A percentile compares a stretch with the other conserved stretches of the same genome.
phyloP scores from a whole-genome alignment of 768 basidiomycete species.

The Tricholoma hemisulphureum region DNA sequence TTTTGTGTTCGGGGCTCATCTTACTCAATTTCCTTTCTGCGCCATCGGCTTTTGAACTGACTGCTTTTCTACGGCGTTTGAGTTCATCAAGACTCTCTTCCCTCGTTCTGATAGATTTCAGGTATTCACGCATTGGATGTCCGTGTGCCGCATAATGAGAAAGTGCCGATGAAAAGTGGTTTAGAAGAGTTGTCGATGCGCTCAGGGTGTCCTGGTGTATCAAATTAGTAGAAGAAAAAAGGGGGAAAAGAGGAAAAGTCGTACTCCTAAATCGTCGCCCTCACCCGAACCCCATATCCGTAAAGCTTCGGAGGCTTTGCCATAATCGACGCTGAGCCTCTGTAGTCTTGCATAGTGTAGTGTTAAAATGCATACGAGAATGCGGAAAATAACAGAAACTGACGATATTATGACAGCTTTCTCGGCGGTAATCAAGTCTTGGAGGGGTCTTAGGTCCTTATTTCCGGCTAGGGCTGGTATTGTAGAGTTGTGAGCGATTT shows the following conservation, averaged over 20 bases:
- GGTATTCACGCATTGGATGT: slow-evolving; percentile 63
- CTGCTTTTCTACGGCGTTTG: slow-evolving; percentile 62
- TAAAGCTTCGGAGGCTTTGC: slow-evolving; percentile 71
- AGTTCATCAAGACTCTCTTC: slow-evolving; percentile 84
- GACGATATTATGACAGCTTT: slow-evolving; percentile 78
- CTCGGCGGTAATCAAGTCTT: slow-evolving; percentile 88
- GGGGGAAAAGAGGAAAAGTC: slow-evolving; percentile 22
- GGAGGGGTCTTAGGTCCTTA: slow-evolving; percentile 75
- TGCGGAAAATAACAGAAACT: slow-evolving; percentile 27
- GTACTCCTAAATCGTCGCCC: slow-evolving; percentile 78
- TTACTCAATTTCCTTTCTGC: slow-evolving; percentile 88
- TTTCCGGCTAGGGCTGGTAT: slow-evolving; percentile 68
- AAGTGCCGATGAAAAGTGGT: slow-evolving; percentile 66
- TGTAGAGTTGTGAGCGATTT: slow-evolving; percentile 87
- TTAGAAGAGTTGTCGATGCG: slow-evolving; percentile 65
- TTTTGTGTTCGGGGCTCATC: slow-evolving; percentile 90
- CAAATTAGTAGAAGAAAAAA: slow-evolving; percentile 2
- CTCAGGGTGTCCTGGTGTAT: slow-evolving; percentile 64
- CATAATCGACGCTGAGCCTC: slow-evolving; percentile 61
- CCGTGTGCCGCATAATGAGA: slow-evolving; percentile 70
- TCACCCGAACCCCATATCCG: slow-evolving; percentile 74
- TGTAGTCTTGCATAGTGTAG: slow-evolving; percentile 45
- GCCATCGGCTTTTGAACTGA: slow-evolving; percentile 70
- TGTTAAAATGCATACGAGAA: background rate
- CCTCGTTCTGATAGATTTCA: slow-evolving; percentile 79